Percentiles rank a stretch among this genome's conserved stretches.
Conservation (phyloP, 768 basidiomycete species). For the Hericium rajendrae region DNA sequence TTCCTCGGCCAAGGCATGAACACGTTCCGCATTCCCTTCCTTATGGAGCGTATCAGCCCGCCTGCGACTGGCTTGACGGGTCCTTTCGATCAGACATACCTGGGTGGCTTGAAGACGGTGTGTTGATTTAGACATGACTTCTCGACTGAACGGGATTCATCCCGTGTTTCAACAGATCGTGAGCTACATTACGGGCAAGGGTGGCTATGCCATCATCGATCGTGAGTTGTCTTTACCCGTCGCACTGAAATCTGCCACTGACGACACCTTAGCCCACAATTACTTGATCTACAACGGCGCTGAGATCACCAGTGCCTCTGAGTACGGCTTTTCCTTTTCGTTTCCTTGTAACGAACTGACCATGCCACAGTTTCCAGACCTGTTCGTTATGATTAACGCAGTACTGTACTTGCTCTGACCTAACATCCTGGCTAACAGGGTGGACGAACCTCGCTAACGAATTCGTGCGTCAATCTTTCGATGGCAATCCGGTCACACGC, state of each 20-base stretch:
- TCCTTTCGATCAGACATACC: constrained; percentile 42
- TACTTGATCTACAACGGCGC: constrained; percentile 49
- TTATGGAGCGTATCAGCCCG: constrained; percentile 45
- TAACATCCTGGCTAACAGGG: constrained; percentile 23
- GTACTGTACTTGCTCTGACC: background rate
- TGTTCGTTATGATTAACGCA: constrained; percentile 24
- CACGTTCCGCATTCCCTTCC: constrained; percentile 54
- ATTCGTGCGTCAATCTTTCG: constrained; percentile 32
- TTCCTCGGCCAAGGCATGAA: constrained; percentile 50
- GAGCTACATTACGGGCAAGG: constrained; percentile 51
- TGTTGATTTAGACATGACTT: constrained; percentile 8
- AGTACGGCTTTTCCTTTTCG: constrained; percentile 24
- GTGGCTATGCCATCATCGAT: constrained; percentile 46
- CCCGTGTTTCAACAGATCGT: constrained; percentile 29
- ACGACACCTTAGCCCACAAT: constrained; percentile 37
- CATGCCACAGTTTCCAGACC: constrained; percentile 33
- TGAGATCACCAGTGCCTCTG: constrained; percentile 37
- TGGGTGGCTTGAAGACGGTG: constrained; percentile 38
- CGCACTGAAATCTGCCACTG: background rate
- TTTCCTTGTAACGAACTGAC: background rate
- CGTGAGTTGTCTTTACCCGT: constrained; percentile 25
- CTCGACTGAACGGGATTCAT: background rate
- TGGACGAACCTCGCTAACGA: constrained; percentile 47
- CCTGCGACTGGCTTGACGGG: constrained; percentile 46
- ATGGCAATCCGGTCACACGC: background rate